Evolutionary conservation across 1,139 yeast genomes (phyloP).

Genomic region (Scheffersomyces insectosa): DNA sequence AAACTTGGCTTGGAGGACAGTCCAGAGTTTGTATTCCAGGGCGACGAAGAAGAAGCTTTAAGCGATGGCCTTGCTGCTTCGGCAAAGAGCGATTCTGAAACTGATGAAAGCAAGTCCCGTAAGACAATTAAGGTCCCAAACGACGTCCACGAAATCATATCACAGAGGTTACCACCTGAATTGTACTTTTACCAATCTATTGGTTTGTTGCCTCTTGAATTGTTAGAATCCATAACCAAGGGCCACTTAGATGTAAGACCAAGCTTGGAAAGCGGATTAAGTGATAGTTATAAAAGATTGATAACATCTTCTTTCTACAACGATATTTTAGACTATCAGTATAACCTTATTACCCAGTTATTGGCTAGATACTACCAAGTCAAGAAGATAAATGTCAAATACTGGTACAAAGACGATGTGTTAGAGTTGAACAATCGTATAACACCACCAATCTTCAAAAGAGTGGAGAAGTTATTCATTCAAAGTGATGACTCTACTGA

Average conservation of each 20-base stretch:
- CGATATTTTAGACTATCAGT: constrained; percentile 56
- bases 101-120: constrained; percentile 2
- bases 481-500: constrained; percentile 13
- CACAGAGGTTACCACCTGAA: constrained; percentile 87
- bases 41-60: constrained; percentile 1
- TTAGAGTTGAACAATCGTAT: constrained; percentile 54
- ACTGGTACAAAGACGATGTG: constrained; percentile 58
- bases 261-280: constrained; percentile 67
- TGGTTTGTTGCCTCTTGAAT: constrained; percentile 68
- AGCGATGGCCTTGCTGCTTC: constrained; percentile 1
- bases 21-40: constrained; percentile 15
- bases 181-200: constrained; percentile 76
- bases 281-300: constrained; percentile 58
- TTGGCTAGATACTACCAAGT: constrained; percentile 86
- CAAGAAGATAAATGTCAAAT: constrained; percentile 58
- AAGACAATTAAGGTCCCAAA: constrained; percentile 56
- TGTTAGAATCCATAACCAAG: constrained; percentile 67
- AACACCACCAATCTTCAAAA: constrained; percentile 46
- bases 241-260: constrained; percentile 66
- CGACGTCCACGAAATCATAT: constrained; percentile 79
- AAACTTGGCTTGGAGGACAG: constrained; percentile 30
- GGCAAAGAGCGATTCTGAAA: constrained; percentile 4
- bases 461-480: constrained; percentile 17
- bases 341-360: constrained; percentile 69
- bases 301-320: constrained; percentile 48